Percentiles rank a stretch among this genome's conserved stretches.
Evolutionary conservation across 495 filamentous ascomycete species (phyloP).

Genomic region (Peziza echinospora): DNA sequence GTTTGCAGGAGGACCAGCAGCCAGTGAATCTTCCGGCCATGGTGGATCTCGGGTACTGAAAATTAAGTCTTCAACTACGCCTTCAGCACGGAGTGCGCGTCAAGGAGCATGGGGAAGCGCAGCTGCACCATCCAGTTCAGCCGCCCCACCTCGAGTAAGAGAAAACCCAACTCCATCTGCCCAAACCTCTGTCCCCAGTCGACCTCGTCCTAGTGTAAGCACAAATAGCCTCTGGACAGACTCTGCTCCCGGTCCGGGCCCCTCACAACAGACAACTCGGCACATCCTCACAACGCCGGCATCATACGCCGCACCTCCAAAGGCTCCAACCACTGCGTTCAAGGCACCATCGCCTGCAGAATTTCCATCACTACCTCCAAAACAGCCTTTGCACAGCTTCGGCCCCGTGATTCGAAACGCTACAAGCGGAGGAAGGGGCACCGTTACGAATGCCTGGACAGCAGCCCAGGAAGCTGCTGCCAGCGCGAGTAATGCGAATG

Average conservation of each 20-base stretch:
- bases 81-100: conserved; percentile 38
- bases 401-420: conserved; percentile 10
- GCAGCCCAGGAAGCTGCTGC: not conserved
- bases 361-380: conserved; percentile 16
- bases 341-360: conserved; percentile 1
- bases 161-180: too few species aligned
- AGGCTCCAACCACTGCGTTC: not conserved
- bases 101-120: conserved; percentile 29
- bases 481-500: not conserved
- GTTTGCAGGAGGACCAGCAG: conserved; percentile 32
- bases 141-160: not conserved
- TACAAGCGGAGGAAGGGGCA: not conserved
- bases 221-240: too few species aligned
- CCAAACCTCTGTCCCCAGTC: too few species aligned
- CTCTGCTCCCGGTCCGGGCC: not conserved
- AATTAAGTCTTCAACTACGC: conserved; percentile 56
- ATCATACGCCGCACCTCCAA: not conserved
- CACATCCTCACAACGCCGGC: not conserved
- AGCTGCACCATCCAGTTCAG: not conserved
- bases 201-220: too few species aligned
- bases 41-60: conserved; percentile 38
- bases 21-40: conserved; percentile 21
- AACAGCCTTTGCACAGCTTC: conserved; percentile 11
- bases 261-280: not conserved
- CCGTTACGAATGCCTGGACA: not conserved